These are phyloP conservation scores for Bothriochloa decipiens DNA, from an alignment of 176 grass and related monocot genomes.

Conservation along the genomic window DNA sequence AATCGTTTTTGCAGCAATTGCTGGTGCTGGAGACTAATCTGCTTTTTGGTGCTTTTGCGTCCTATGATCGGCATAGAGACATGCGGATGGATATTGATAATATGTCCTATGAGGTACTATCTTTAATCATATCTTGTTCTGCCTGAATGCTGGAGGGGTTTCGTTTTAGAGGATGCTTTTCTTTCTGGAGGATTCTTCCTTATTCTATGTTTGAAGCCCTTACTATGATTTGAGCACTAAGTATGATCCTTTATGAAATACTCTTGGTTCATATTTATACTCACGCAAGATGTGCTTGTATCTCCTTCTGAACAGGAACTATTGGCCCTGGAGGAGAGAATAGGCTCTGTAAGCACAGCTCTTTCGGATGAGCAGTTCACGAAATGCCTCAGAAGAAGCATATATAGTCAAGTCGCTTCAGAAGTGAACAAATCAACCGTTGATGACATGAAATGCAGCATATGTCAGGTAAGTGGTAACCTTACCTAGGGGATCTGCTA, in stretches of 20 bases:
- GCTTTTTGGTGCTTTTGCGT: slow-evolving; percentile 49
- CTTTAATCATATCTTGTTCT: slow-evolving; percentile 21
- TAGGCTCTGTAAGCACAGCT: slow-evolving; percentile 82
- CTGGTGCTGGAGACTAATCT: slow-evolving; percentile 60
- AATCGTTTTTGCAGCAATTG: slow-evolving; percentile 62
- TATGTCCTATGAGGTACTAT: slow-evolving; percentile 90
- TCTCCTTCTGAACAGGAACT: slow-evolving; percentile 66
- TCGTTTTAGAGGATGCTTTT: background rate
- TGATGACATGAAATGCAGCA: slow-evolving; percentile 77
- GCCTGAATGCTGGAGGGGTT: slow-evolving; percentile 2
- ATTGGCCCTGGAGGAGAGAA: slow-evolving; percentile 78
- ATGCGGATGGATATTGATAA: slow-evolving; percentile 92
- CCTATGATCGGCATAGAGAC: slow-evolving; percentile 66
- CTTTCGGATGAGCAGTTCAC: slow-evolving; percentile 66
- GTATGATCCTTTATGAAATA: background rate
- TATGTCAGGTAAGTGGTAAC: slow-evolving; percentile 72
- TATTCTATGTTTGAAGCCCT: background rate
- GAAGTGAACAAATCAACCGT: slow-evolving; percentile 15
- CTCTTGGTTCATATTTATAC: slow-evolving; percentile 1
- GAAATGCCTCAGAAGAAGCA: slow-evolving; percentile 72
- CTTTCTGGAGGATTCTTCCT: slow-evolving; percentile 15
- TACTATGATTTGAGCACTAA: slow-evolving; percentile 8
- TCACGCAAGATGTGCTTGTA: background rate
- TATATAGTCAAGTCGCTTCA: slow-evolving; percentile 38
- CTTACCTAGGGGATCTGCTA: background rate